phyloP scores from a whole-genome alignment of 1,139 yeast genomes.

The Yamadazyma dushanensis region DNA sequence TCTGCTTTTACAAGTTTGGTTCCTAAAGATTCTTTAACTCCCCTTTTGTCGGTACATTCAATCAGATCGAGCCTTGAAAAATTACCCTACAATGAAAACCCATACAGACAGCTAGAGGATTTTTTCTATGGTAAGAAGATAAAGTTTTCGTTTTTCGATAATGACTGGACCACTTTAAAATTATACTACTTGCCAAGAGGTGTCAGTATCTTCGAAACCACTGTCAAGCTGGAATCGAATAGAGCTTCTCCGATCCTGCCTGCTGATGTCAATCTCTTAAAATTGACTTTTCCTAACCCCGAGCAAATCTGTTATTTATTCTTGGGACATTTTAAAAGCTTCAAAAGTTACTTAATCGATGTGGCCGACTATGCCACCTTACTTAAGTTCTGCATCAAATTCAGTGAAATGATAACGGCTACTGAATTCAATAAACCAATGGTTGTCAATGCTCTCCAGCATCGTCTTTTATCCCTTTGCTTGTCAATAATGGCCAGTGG shows the following conservation, averaged over 20 bases:
- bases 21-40: slow-evolving; percentile 1
- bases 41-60: slow-evolving; percentile 1
- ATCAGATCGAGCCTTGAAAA: background rate
- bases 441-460: slow-evolving; percentile 12
- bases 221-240: slow-evolving; percentile 12
- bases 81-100: slow-evolving; percentile 4
- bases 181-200: slow-evolving; percentile 7
- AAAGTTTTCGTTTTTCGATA: slow-evolving; percentile 1
- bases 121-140: slow-evolving; percentile 6
- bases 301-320: slow-evolving; percentile 13
- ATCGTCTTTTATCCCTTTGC: slow-evolving; percentile 18
- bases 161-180: slow-evolving; percentile 5
- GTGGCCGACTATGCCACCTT: slow-evolving; percentile 17
- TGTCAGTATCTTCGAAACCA: slow-evolving; percentile 9
- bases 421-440: slow-evolving; percentile 9
- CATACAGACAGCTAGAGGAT: slow-evolving; percentile 4
- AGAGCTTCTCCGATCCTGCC: slow-evolving; percentile 12
- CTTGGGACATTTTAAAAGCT: slow-evolving; percentile 16
- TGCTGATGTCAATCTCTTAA: slow-evolving; percentile 21
- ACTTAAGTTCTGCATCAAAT: slow-evolving; percentile 8
- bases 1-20: slow-evolving; percentile 3
- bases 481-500: slow-evolving; percentile 27
- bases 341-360: slow-evolving; percentile 19
- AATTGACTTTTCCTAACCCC: slow-evolving; percentile 18
- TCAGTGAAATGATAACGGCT: slow-evolving; percentile 6